Evolutionary conservation across 306 rosid species (phyloP).

Genomic region (Cicer arietinum): DNA sequence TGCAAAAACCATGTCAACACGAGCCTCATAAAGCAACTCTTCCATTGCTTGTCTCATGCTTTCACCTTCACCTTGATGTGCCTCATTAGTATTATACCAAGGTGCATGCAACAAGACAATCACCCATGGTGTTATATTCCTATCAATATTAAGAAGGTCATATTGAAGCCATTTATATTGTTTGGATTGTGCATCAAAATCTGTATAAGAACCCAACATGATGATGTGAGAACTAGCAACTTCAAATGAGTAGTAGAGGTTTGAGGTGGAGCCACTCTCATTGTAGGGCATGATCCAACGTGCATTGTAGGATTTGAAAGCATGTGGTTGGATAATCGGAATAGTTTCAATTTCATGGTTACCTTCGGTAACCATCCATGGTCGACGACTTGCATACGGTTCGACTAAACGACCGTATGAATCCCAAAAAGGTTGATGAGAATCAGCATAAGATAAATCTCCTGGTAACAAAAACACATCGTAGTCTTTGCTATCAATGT

Average conservation of each 20-base stretch:
- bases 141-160: slow-evolving; percentile 56
- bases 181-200: slow-evolving; percentile 49
- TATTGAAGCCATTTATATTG: slow-evolving; percentile 67
- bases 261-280: slow-evolving; percentile 67
- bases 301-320: slow-evolving; percentile 64
- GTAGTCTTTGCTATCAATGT: slow-evolving; percentile 56
- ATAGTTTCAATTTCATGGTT: slow-evolving; percentile 72
- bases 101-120: slow-evolving; percentile 73
- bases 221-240: slow-evolving; percentile 56
- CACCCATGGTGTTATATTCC: slow-evolving; percentile 65
- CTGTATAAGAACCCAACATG: slow-evolving; percentile 72
- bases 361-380: slow-evolving; percentile 87
- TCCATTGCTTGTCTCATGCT: slow-evolving; percentile 73
- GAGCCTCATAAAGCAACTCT: slow-evolving; percentile 52
- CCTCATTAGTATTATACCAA: slow-evolving; percentile 76
- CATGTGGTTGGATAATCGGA: slow-evolving; percentile 49
- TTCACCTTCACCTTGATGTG: slow-evolving; percentile 85
- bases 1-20: slow-evolving; percentile 68
- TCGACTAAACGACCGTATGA: slow-evolving; percentile 77
- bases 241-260: slow-evolving; percentile 75
- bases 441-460: slow-evolving; percentile 72
- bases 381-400: slow-evolving; percentile 68
- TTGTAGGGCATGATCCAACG: slow-evolving; percentile 73
- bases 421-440: slow-evolving; percentile 71
- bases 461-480: slow-evolving; percentile 72